phyloP scores from a whole-genome alignment of 2,329 filamentous ascomycete species.

The Capronia epimyces region DNA sequence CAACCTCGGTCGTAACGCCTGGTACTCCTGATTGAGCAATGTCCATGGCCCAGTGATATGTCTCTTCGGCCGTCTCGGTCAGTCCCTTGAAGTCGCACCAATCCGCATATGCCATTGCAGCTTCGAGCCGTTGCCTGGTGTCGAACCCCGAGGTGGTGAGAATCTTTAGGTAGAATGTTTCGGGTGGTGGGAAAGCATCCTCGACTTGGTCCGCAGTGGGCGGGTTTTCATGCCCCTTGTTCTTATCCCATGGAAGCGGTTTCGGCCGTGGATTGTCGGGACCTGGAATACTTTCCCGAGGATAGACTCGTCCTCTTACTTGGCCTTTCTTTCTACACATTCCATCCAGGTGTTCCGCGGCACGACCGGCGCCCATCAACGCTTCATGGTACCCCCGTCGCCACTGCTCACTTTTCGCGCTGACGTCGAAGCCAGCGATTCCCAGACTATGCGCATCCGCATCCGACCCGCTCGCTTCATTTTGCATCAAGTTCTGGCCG shows the following conservation, averaged over 20 bases:
- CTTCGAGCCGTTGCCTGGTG: conserved; percentile 71
- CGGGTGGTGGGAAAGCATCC: conserved; percentile 62
- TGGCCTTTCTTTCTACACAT: conserved; percentile 61
- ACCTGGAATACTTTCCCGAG: conserved; percentile 67
- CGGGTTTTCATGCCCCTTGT: conserved; percentile 38
- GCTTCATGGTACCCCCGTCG: conserved; percentile 77
- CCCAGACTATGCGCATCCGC: conserved; percentile 53
- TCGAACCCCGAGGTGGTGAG: conserved; percentile 75
- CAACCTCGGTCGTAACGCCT: conserved; percentile 33
- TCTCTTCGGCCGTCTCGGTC: conserved; percentile 60
- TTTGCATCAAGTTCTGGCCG: conserved; percentile 58
- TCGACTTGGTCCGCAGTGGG: conserved; percentile 72
- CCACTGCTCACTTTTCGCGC: conserved; percentile 75
- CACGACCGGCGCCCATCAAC: conserved; percentile 69
- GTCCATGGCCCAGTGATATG: conserved; percentile 70
- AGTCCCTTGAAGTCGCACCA: conserved; percentile 75
- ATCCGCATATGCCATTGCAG: conserved; percentile 74
- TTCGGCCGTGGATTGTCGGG: conserved; percentile 77
- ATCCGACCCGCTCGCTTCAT: conserved; percentile 49
- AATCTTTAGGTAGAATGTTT: conserved; percentile 74
- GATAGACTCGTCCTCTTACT: conserved; percentile 49
- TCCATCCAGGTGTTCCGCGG: conserved; percentile 75
- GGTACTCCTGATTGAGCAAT: conserved; percentile 59
- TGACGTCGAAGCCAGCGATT: conserved; percentile 51
- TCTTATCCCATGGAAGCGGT: conserved; percentile 61